Base-by-base conservation (phyloP, 2,329 filamentous ascomycete genomes). In the Scedosporium dehoogii region DNA sequence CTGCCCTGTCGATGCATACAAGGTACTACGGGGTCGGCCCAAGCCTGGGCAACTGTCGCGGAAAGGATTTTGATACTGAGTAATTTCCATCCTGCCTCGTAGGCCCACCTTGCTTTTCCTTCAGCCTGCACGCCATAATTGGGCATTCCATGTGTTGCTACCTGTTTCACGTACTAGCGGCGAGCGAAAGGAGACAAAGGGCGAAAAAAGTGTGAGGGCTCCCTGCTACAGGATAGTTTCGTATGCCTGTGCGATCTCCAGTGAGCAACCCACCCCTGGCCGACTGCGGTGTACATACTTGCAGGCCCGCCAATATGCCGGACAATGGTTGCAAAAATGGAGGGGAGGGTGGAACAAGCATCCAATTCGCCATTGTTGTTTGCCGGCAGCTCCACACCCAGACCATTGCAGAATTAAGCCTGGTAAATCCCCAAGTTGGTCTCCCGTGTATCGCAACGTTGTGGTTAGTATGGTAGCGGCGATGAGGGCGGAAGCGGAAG, bases 211-310 rank as follows among this genome's bases (percentile, higher is more conserved):
- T 14, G 12, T 60, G 56, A n/a, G 18, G 21, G 23, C 29, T 18
- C 25, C 51, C 21, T 60, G 59, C 59, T 44, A 25, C 44, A 53
- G 48, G 42, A 33, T 38, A 60, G 59, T 60, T 60, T 60, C 59
- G 59, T 23, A 60, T 60, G 59, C 18, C 42, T 51, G 27, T 29
- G 16, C 27, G 59, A 60, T 60, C 59, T 53, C 44, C 44, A 23
- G 6, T 41, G 41, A 59, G 18, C 33, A 21, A 7, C 10, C 33
- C 58, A 16, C n/a, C 16, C 44, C 10, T 25, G 38, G 6, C 25
- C 38, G 12, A n/a, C 12, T 29, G 18, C 18, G 9, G 21, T 44
- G 7, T 38, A 38, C 33, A 12, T 38, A 38, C 33, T 38, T 38
- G 33, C 33, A 38, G 33, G 33, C 33, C 33, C 33, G 10, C 33